Percentiles rank a stretch among this genome's conserved stretches.
phyloP scores from a whole-genome alignment of 2,329 filamentous ascomycete species.

The Alternaria consortialis region DNA sequence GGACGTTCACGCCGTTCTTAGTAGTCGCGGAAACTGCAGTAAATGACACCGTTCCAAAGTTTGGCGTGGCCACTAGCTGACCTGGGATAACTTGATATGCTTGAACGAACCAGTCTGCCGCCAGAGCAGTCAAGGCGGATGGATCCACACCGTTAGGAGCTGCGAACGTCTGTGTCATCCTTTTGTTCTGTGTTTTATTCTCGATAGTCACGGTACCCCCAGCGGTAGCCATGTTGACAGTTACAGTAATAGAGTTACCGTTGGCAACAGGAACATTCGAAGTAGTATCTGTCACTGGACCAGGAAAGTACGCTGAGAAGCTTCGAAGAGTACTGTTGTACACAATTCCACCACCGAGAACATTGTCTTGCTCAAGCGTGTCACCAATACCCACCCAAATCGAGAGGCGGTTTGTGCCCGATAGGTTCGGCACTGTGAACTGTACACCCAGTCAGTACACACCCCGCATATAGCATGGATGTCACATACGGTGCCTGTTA shows the following conservation, averaged over 20 bases:
- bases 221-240: conserved; percentile 18
- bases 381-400: conserved; percentile 41
- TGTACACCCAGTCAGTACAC: not conserved
- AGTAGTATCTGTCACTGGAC: conserved; percentile 27
- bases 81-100: conserved; percentile 34
- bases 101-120: conserved; percentile 38
- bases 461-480: not conserved
- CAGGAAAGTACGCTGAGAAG: conserved; percentile 34
- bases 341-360: conserved; percentile 34
- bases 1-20: conserved; percentile 27
- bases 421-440: conserved; percentile 33
- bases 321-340: conserved; percentile 31
- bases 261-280: conserved; percentile 27
- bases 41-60: conserved; percentile 32
- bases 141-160: conserved; percentile 25
- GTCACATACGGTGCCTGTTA: conserved; percentile 26
- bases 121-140: conserved; percentile 23
- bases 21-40: conserved; percentile 30
- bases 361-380: conserved; percentile 27
- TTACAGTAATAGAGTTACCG: conserved; percentile 32
- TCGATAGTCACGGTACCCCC: conserved; percentile 36
- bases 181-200: conserved; percentile 37
- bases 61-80: conserved; percentile 31
- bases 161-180: conserved; percentile 24
- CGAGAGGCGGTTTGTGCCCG: conserved; percentile 30